phyloP scores from a whole-genome alignment of 2,329 filamentous ascomycete genomes.

The Thielaviopsis populi region DNA sequence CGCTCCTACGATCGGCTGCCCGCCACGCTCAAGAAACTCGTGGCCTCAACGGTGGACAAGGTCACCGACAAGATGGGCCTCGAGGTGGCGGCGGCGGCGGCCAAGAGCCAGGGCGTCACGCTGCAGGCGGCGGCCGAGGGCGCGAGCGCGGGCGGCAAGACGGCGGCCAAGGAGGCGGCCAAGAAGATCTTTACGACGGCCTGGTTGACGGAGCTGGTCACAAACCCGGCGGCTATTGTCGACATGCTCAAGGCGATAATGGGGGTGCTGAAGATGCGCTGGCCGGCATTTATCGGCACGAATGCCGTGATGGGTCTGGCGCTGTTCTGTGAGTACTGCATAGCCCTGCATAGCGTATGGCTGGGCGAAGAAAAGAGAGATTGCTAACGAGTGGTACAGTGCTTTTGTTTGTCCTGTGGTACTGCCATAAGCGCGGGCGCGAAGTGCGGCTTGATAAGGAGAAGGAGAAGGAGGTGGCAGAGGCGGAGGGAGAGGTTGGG shows the following conservation, averaged over 20 bases:
- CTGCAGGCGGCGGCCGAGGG: slow-evolving; percentile 29
- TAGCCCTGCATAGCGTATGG: neutral
- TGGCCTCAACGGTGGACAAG: slow-evolving; percentile 71
- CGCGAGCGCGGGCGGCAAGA: slow-evolving; percentile 30
- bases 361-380: neutral
- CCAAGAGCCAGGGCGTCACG: slow-evolving; percentile 54
- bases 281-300: slow-evolving; percentile 80
- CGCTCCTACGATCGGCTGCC: slow-evolving; percentile 55
- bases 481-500: slow-evolving; percentile 23
- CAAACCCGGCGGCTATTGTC: slow-evolving; percentile 74
- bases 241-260: slow-evolving; percentile 81
- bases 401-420: slow-evolving; percentile 89
- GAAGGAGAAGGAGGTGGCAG: slow-evolving; percentile 22
- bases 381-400: slow-evolving; percentile 33
- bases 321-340: slow-evolving; percentile 53
- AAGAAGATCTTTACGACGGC: slow-evolving; percentile 55
- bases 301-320: slow-evolving; percentile 85
- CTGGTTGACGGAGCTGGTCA: slow-evolving; percentile 63
- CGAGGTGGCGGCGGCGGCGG: slow-evolving; percentile 64
- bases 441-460: slow-evolving; percentile 63
- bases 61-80: slow-evolving; percentile 62
- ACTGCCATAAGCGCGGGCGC: slow-evolving; percentile 87
- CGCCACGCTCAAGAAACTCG: slow-evolving; percentile 65
- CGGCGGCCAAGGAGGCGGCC: slow-evolving; percentile 44
- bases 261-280: slow-evolving; percentile 70